Percentiles rank a stretch among this genome's conserved stretches.
Conservation (phyloP, 495 filamentous ascomycete genomes). For the Trichocladium uniseriatum region DNA sequence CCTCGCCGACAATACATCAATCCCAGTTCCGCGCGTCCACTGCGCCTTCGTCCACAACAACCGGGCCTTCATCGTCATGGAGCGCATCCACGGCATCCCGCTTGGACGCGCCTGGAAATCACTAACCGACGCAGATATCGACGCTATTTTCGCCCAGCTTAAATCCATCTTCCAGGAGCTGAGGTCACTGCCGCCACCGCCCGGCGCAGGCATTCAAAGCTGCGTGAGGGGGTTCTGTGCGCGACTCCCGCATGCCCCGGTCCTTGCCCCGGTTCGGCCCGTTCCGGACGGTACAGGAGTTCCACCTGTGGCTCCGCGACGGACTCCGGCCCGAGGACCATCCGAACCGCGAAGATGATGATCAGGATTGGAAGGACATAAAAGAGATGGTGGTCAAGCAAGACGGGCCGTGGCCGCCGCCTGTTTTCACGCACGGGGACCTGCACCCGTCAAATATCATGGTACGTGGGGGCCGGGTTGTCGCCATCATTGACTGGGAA, state of each 20-base stretch:
- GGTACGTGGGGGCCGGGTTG: background rate
- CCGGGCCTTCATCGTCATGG: slow-evolving; percentile 8
- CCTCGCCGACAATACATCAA: background rate
- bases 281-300: slow-evolving; percentile 6
- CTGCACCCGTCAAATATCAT: background rate
- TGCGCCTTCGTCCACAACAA: slow-evolving; percentile 8
- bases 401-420: background rate
- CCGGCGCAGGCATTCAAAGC: background rate
- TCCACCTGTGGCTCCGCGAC: slow-evolving; percentile 5
- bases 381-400: background rate
- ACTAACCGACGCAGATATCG: background rate
- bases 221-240: slow-evolving; percentile 4
- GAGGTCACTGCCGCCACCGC: background rate
- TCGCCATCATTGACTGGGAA: slow-evolving; percentile 3
- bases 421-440: slow-evolving; percentile 3
- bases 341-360: background rate
- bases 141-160: background rate
- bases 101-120: background rate
- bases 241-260: background rate
- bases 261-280: slow-evolving; percentile 3
- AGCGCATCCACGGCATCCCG: background rate
- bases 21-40: slow-evolving; percentile 2
- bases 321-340: background rate
- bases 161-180: slow-evolving; percentile 1
- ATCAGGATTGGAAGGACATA: slow-evolving; percentile 4